Evolutionary conservation across 2,329 filamentous ascomycete genomes (phyloP), one percentile per base, ranked within the genome.

Genomic region (Fusarium drepaniforme): DNA sequence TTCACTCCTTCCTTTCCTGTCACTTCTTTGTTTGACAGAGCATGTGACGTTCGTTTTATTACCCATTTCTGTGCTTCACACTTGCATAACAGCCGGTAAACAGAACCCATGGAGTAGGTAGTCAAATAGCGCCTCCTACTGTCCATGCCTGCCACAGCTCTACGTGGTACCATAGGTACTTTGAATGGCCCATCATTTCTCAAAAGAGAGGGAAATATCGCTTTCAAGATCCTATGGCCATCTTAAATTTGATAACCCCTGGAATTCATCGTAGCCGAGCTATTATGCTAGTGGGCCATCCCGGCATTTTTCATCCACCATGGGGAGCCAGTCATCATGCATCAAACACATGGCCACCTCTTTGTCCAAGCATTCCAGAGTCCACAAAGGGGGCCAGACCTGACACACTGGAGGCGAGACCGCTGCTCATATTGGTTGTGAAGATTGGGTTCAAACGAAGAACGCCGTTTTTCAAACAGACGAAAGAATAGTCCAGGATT

Each of bases 301-400:
- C 44, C 57, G 59, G 64, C 46, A 21, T 28, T 61, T 62, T 23
- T 35, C 35, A 30, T 35, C 23, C 25, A 28, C 42, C 40, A 30
- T 21, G 33, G 59, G 37, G 28, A 30, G 28, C 44, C 59, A 40
- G 68, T 74, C 68, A 72, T 75, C 57, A 53, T 75, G 72, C 72
- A 74, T 68, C 46, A 74, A 72, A 66, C 28, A 37, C 37, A 23
- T 61, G 15, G 61, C 49, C 67, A 38, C 21, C 21, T 33, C 63
- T 74, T 66, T 72, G 65, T 73, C 37, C 33, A 64, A 64, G 46
- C 44, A 70, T 71, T 67, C 25, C 38, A 28, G 35, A 37, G 46
- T 33, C 51, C 28, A 57, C 51, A 44, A 51, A 64, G 44, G 51
- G 13, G 21, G 33, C 4, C 21, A 40, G 9, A n/a, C 8, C 18